Conservation (phyloP, 257 asterid species). For the Galeopsis tetrahit region DNA sequence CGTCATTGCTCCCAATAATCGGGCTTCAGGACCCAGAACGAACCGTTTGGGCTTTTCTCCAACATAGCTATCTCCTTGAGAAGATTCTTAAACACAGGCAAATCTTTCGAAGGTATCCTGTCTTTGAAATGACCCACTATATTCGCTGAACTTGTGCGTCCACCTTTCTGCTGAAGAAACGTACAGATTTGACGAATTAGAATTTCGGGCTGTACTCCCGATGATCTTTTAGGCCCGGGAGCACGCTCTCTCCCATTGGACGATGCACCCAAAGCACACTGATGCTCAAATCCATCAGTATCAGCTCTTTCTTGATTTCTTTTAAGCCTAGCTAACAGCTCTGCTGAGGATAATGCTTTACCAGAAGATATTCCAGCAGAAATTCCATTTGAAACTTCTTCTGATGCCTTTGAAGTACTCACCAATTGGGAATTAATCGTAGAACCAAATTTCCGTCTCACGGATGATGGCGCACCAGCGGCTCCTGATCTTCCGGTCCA, state of each 20-base stretch:
- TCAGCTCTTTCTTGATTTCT: constrained; percentile 70
- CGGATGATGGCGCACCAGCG: constrained; percentile 90
- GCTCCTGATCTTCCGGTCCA: constrained; percentile 97
- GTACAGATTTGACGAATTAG: constrained; percentile 89
- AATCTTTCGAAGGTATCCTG: constrained; percentile 77
- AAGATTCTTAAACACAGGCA: constrained; percentile 84
- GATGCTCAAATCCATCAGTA: constrained; percentile 77
- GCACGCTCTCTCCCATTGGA: constrained; percentile 46
- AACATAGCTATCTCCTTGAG: constrained; percentile 85
- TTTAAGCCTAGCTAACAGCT: constrained; percentile 69
- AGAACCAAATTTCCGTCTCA: constrained; percentile 76
- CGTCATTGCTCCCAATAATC: constrained; percentile 64
- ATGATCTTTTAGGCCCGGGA: constrained; percentile 44
- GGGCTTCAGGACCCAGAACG: constrained; percentile 79
- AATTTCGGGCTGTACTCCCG: constrained; percentile 72
- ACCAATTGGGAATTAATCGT: constrained; percentile 58
- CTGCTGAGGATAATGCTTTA: constrained; percentile 84
- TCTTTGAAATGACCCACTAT: constrained; percentile 80
- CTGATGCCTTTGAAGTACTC: constrained; percentile 49
- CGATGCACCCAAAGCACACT: constrained; percentile 51
- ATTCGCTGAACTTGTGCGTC: constrained; percentile 70
- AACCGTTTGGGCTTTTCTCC: constrained; percentile 68
- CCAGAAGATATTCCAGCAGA: constrained; percentile 84
- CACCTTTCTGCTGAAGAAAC: constrained; percentile 78
- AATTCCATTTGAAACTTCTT: constrained; percentile 44